phyloP scores from a whole-genome alignment of 768 basidiomycete species.

The Pisolithus microcarpus region DNA sequence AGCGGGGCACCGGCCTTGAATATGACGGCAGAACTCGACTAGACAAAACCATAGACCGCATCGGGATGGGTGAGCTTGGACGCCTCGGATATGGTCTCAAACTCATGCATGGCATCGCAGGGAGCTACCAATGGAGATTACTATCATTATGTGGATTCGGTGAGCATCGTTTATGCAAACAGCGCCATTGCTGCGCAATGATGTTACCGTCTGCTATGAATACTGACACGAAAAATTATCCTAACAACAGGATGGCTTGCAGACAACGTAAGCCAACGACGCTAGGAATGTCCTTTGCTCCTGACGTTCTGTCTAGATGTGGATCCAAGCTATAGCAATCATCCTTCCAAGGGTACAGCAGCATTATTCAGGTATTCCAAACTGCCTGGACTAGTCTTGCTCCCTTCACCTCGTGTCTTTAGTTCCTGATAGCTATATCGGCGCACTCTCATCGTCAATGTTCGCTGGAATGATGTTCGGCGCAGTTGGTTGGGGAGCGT shows the following conservation, averaged over 20 bases:
- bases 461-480: constrained; percentile 98
- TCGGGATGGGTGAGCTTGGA: constrained; percentile 69
- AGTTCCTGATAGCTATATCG: constrained; percentile 75
- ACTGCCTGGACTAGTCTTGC: constrained; percentile 3
- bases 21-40: constrained; percentile 51
- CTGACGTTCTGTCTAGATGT: constrained; percentile 59
- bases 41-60: constrained; percentile 83
- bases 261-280: constrained; percentile 60
- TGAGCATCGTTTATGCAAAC: constrained; percentile 32
- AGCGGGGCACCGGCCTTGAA: constrained; percentile 16
- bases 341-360: constrained; percentile 94
- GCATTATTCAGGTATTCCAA: constrained; percentile 63
- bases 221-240: constrained; percentile 1
- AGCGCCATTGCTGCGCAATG: not conserved
- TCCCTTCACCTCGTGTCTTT: constrained; percentile 14
- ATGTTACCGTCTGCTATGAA: not conserved
- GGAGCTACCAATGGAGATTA: constrained; percentile 76
- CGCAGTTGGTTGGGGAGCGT: constrained; percentile 86
- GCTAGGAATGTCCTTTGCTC: constrained; percentile 4
- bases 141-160: constrained; percentile 84
- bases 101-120: constrained; percentile 21
- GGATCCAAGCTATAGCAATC: constrained; percentile 87
- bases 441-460: constrained; percentile 78
- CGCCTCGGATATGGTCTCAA: not conserved
- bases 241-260: constrained; percentile 74